Conservation (phyloP, 1,284 basidiomycete species). For the Xanthoconium separans region DNA sequence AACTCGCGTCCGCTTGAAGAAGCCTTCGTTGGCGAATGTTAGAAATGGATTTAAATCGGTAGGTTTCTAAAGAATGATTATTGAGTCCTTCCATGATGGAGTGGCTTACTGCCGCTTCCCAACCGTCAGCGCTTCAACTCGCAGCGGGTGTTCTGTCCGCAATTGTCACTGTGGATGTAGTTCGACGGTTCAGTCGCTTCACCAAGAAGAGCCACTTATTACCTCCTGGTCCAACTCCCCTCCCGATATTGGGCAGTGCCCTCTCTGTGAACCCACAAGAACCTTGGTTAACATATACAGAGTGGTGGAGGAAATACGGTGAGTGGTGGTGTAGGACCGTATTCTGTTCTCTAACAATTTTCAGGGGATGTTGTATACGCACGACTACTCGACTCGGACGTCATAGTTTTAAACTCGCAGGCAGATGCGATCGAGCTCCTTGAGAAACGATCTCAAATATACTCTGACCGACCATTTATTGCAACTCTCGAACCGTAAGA, state of each 20-base stretch:
- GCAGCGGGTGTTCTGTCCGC: background rate
- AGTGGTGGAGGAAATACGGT: conserved; percentile 16
- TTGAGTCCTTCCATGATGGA: background rate
- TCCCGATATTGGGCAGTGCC: conserved; percentile 13
- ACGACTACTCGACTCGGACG: conserved; percentile 9
- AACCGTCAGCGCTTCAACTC: background rate
- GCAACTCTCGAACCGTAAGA: conserved; percentile 7
- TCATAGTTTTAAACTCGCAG: conserved; percentile 10
- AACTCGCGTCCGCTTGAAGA: too few species aligned
- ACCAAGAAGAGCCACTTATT: background rate
- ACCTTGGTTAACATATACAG: conserved; percentile 15
- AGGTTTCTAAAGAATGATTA: background rate
- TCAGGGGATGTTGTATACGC: conserved; percentile 14
- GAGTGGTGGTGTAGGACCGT: background rate
- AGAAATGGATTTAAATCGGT: background rate
- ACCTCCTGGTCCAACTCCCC: conserved; percentile 7
- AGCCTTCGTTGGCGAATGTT: too few species aligned
- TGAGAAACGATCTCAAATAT: conserved; percentile 16
- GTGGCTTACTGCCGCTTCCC: background rate
- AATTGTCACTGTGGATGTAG: background rate
- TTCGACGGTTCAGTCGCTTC: background rate
- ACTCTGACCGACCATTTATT: conserved; percentile 16
- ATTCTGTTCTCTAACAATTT: background rate
- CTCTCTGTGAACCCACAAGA: background rate
- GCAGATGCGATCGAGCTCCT: conserved; percentile 6